These are phyloP conservation scores for Sporodiniella umbellata DNA, from an alignment of 371 early-diverging fungal species.

Conservation along the genomic window DNA sequence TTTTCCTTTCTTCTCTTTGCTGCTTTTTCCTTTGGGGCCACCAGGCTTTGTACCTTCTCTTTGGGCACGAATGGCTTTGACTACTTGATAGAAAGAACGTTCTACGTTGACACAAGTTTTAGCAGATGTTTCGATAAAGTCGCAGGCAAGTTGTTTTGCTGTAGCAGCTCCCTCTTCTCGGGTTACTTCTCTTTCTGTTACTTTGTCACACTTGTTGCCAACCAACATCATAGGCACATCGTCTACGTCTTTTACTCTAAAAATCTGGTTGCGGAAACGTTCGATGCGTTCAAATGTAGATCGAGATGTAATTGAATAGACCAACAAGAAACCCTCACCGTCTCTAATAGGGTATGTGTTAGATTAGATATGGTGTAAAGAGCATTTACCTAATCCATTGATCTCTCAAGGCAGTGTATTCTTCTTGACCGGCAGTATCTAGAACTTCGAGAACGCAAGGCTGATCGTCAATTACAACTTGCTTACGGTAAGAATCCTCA, in stretches of 20 bases:
- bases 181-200: constrained; percentile 71
- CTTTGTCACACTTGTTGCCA: constrained; percentile 89
- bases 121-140: constrained; percentile 82
- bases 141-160: constrained; percentile 62
- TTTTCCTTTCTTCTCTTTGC: constrained; percentile 34
- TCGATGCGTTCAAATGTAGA: constrained; percentile 83
- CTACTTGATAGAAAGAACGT: constrained; percentile 59
- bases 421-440: constrained; percentile 90
- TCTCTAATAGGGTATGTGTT: constrained; percentile 46
- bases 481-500: constrained; percentile 59
- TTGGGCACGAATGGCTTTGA: constrained; percentile 51
- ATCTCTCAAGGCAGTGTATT: constrained; percentile 85
- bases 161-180: constrained; percentile 73
- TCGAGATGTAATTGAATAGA: constrained; percentile 82
- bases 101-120: constrained; percentile 83
- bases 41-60: constrained; percentile 36
- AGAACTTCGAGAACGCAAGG: constrained; percentile 87
- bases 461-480: constrained; percentile 86
- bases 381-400: constrained; percentile 90
- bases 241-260: constrained; percentile 78
- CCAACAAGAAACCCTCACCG: constrained; percentile 87
- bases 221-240: constrained; percentile 84
- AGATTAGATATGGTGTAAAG: too few relatives aligned
- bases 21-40: constrained; percentile 23
- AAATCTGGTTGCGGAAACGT: constrained; percentile 78